Percentiles rank a stretch among this genome's conserved stretches.
phyloP scores from a whole-genome alignment of 2,329 filamentous ascomycete species.

The Verticillium alfalfae region DNA sequence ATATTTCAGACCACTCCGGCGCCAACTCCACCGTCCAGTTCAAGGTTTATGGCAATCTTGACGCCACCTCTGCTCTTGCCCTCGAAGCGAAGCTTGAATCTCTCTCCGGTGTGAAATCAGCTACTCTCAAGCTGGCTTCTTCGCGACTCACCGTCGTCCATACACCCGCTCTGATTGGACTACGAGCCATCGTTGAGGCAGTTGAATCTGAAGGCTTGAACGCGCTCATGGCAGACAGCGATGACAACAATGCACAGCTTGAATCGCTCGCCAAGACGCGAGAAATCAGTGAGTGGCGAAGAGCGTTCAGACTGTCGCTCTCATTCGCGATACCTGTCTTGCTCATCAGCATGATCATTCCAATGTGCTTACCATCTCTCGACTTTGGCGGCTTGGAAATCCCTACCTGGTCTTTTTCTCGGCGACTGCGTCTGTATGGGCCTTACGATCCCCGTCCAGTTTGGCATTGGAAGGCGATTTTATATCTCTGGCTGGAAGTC shows the following conservation, averaged over 20 bases:
- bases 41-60: slow-evolving; percentile 75
- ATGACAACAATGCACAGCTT: slow-evolving; percentile 95
- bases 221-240: slow-evolving; percentile 80
- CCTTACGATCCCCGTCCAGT: slow-evolving; percentile 90
- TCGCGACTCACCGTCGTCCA: slow-evolving; percentile 71
- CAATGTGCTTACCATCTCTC: slow-evolving; percentile 71
- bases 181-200: slow-evolving; percentile 75
- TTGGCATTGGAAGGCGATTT: slow-evolving; percentile 91
- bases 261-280: slow-evolving; percentile 94
- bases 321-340: slow-evolving; percentile 87
- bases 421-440: slow-evolving; percentile 79
- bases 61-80: slow-evolving; percentile 63
- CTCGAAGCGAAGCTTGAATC: slow-evolving; percentile 64
- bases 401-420: slow-evolving; percentile 71
- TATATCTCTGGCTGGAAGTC: slow-evolving; percentile 93
- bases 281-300: slow-evolving; percentile 90
- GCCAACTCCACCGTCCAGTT: slow-evolving; percentile 63
- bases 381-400: slow-evolving; percentile 69
- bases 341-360: slow-evolving; percentile 86
- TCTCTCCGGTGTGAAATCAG: slow-evolving; percentile 68
- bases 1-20: slow-evolving; percentile 47
- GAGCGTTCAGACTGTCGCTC: slow-evolving; percentile 71
- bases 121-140: slow-evolving; percentile 65
- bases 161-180: slow-evolving; percentile 64
- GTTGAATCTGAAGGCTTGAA: slow-evolving; percentile 83